Percentiles rank a stretch among this genome's conserved stretches.
These are phyloP conservation scores for Passiflora organensis DNA, from an alignment of 345 rosid genomes.

Conservation along the genomic window DNA sequence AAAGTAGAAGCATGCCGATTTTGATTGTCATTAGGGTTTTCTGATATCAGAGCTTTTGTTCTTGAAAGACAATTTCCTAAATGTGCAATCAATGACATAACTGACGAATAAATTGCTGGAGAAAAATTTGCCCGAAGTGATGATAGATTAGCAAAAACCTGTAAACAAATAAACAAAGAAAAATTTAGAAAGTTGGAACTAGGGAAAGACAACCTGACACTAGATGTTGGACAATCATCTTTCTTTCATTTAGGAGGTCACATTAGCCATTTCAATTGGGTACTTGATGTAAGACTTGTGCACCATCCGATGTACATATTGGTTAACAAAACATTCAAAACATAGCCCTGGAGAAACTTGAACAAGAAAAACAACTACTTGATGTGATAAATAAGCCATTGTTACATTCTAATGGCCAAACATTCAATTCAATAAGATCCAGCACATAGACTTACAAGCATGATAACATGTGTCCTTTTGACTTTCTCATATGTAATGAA, in stretches of 20 bases:
- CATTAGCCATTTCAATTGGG: not conserved
- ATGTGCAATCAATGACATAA: slow-evolving; percentile 46
- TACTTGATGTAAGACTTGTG: not conserved
- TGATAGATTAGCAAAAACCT: slow-evolving; percentile 52
- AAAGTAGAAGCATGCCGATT: slow-evolving; percentile 30
- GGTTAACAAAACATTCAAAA: too few species aligned
- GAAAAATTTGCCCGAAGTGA: slow-evolving; percentile 48
- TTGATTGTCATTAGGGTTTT: slow-evolving; percentile 14
- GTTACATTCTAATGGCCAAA: too few species aligned
- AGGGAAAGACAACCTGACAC: not conserved
- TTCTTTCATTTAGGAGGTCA: not conserved
- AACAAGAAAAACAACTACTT: too few species aligned
- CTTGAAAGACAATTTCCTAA: slow-evolving; percentile 38
- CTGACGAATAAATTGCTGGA: slow-evolving; percentile 43
- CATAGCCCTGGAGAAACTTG: too few species aligned
- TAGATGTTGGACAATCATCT: not conserved
- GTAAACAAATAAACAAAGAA: slow-evolving; percentile 27
- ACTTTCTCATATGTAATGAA: too few species aligned
- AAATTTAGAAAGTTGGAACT: not conserved
- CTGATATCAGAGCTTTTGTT: slow-evolving; percentile 19
- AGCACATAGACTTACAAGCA: too few species aligned
- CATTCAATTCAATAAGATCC: too few species aligned
- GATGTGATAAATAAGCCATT: too few species aligned
- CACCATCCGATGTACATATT: too few species aligned
- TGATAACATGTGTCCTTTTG: too few species aligned